Percentiles rank a stretch among this genome's conserved stretches.
Evolutionary conservation across 1,284 basidiomycete genomes (phyloP).

Genomic region (Meira nashicola): DNA sequence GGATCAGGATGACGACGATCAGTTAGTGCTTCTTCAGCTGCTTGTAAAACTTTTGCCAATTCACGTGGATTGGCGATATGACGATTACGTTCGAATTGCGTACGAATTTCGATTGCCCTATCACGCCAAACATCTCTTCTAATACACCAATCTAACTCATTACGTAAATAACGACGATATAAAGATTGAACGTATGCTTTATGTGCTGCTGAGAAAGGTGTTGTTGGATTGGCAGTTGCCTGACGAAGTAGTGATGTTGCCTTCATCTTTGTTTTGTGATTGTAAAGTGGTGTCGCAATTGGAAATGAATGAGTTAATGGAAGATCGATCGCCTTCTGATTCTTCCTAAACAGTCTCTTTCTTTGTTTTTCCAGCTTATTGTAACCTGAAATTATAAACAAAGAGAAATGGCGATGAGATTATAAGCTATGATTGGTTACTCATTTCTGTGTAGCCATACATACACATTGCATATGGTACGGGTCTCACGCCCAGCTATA

Average conservation of each 20-base stretch:
- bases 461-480: no score
- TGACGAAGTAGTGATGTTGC: constrained; percentile 10
- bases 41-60: constrained; percentile 71
- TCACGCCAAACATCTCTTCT: constrained; percentile 77
- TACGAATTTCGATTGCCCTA: constrained; percentile 76
- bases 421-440: no score
- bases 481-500: no score
- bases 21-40: constrained; percentile 73
- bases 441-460: no score
- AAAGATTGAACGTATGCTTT: constrained; percentile 82
- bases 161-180: constrained; percentile 78
- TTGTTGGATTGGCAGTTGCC: constrained; percentile 18
- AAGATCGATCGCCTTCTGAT: no score
- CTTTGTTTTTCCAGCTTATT: no score
- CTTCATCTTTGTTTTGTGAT: neutral
- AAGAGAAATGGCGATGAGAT: no score
- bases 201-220: constrained; percentile 68
- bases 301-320: neutral
- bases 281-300: neutral
- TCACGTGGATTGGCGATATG: constrained; percentile 81
- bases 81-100: constrained; percentile 87
- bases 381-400: no score
- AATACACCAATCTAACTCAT: constrained; percentile 82
- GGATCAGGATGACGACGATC: constrained; percentile 77
- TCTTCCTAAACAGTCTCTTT: no score